Base-by-base conservation (phyloP, 805 yeast genomes). In the Nakazawaea peltata region DNA sequence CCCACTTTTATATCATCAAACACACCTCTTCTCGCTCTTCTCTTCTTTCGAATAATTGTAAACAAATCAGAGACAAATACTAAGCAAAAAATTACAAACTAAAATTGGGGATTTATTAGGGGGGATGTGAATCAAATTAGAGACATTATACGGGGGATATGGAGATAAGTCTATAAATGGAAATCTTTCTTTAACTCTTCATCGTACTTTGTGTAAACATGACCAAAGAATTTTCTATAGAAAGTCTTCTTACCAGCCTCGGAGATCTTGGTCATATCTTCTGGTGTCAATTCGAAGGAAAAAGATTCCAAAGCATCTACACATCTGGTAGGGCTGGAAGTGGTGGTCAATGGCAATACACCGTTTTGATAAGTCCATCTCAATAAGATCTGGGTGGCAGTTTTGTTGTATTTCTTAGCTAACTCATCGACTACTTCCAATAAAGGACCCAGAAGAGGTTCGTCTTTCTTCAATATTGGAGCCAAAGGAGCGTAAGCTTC, bases 401-500 rank as follows among this genome's bases (percentile, higher is more conserved):
- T 45, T 41, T 56, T 63, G 19, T 46, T 45, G 43, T 68, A 61
- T 44, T 68, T 67, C 11, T 44, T 41, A 2, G 59, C 47, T 30
- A 61, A 35, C 15, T 43, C 42, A 11, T 42, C 44, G 19, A 69
- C 49, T 24, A 60, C 49, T 5, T 56, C 53, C 30, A 57, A 54
- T 32, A 61, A 34, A 10, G 43, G 59, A 25, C 51, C 56, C 41
- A 39, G 50, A 35, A 36, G 45, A 13, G 30, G 19, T 13, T 14
- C n/a, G 7, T 19, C 31, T 43, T 54, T 49, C 48, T 59, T 57
- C 32, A 61, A 54, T 32, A 69, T 49, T 2, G 74, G 69, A 22
- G 63, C 58, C 36, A 69, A 53, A 2, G 74, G 71, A 13, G 63
- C 63, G 48, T 67, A 69, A 2, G 70, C 72, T 46, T 67, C 69